Conservation (phyloP, 768 basidiomycete species). For the Chalciporus pseudorubinellus region DNA sequence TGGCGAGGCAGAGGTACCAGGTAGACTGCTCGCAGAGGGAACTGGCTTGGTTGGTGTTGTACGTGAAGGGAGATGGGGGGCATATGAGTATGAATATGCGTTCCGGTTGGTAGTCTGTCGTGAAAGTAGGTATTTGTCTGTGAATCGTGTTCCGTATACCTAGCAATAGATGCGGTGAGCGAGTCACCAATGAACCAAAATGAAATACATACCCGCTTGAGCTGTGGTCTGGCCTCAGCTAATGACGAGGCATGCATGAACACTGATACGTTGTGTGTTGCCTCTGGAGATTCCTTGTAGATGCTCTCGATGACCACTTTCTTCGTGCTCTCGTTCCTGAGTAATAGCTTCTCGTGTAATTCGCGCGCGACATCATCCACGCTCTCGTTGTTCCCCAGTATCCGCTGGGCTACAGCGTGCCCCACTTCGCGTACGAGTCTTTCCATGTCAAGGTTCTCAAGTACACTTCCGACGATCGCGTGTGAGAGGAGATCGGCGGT, state of each 20-base stretch:
- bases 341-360: slow-evolving; percentile 83
- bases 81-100: slow-evolving; percentile 52
- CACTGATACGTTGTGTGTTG: slow-evolving; percentile 83
- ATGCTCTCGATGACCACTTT: slow-evolving; percentile 96
- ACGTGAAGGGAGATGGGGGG: slow-evolving; percentile 45
- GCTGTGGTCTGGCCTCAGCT: slow-evolving; percentile 66
- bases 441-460: slow-evolving; percentile 99
- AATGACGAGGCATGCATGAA: slow-evolving; percentile 75
- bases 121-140: slow-evolving; percentile 89
- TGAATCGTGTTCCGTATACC: slow-evolving; percentile 95
- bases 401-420: slow-evolving; percentile 86
- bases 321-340: slow-evolving; percentile 96
- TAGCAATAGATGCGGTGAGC: slow-evolving; percentile 30
- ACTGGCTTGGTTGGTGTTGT: slow-evolving; percentile 40
- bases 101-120: slow-evolving; percentile 56
- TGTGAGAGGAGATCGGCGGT: slow-evolving; percentile 93
- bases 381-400: slow-evolving; percentile 89
- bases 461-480: slow-evolving; percentile 93
- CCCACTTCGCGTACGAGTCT: slow-evolving; percentile 93
- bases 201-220: slow-evolving; percentile 65
- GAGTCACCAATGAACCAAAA: slow-evolving; percentile 2
- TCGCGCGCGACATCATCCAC: slow-evolving; percentile 96
- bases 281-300: slow-evolving; percentile 88
- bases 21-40: slow-evolving; percentile 20
- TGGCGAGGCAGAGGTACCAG: slow-evolving; percentile 51